These are phyloP conservation scores for Metarhizium guizhouense DNA, from an alignment of 2,329 filamentous ascomycete species.

Conservation along the genomic window DNA sequence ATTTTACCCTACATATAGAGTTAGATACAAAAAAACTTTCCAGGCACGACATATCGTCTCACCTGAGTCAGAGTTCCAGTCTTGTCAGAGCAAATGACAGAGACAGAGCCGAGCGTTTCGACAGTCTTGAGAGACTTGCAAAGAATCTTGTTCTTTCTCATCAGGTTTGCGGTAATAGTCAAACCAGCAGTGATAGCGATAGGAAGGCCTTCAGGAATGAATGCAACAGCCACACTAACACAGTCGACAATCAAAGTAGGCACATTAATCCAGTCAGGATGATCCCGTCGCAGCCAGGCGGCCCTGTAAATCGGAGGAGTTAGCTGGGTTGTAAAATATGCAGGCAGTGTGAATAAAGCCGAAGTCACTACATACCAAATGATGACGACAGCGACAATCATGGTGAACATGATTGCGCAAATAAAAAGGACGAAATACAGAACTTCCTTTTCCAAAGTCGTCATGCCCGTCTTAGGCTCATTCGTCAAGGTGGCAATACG, in stretches of 20 bases:
- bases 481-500: slow-evolving; percentile 65
- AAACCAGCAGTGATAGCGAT: slow-evolving; percentile 62
- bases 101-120: slow-evolving; percentile 65
- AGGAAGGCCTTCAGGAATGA: slow-evolving; percentile 66
- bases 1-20: slow-evolving; percentile 50
- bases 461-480: slow-evolving; percentile 57
- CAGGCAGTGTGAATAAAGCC: background rate
- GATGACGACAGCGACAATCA: slow-evolving; percentile 55
- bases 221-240: slow-evolving; percentile 64
- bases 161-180: slow-evolving; percentile 68
- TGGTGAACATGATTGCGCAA: slow-evolving; percentile 54
- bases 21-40: background rate
- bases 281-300: slow-evolving; percentile 55
- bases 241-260: slow-evolving; percentile 64
- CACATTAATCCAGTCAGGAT: slow-evolving; percentile 65
- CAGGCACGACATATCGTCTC: slow-evolving; percentile 11
- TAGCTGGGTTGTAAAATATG: background rate
- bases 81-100: slow-evolving; percentile 69
- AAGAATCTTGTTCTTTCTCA: slow-evolving; percentile 67
- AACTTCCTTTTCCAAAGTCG: slow-evolving; percentile 64
- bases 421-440: slow-evolving; percentile 65
- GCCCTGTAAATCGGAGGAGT: slow-evolving; percentile 35
- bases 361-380: slow-evolving; percentile 44
- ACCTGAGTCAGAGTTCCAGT: slow-evolving; percentile 59
- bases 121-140: slow-evolving; percentile 76